These are phyloP conservation scores for Xerocomellus intermedius DNA, from an alignment of 768 basidiomycete genomes.

Conservation along the genomic window DNA sequence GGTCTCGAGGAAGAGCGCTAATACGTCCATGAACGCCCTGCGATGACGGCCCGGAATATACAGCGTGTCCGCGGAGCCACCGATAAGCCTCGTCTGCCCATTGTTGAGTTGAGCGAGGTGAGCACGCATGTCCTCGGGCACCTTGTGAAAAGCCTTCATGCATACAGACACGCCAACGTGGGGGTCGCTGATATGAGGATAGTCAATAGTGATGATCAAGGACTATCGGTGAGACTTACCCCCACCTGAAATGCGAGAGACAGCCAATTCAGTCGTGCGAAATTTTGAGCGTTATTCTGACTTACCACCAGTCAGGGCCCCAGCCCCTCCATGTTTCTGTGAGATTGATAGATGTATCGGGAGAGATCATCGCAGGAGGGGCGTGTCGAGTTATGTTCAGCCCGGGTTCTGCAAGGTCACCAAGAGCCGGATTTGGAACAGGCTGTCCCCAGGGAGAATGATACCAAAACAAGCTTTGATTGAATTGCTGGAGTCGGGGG, in stretches of 20 bases:
- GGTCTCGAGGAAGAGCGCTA: constrained; percentile 46
- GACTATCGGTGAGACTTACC: constrained; percentile 27
- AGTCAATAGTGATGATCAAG: background rate
- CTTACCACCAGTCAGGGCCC: constrained; percentile 45
- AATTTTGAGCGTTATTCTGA: background rate
- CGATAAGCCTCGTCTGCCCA: constrained; percentile 39
- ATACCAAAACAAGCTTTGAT: constrained; percentile 48
- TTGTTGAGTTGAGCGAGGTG: constrained; percentile 36
- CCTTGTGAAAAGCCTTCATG: constrained; percentile 40
- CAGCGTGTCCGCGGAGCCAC: constrained; percentile 49
- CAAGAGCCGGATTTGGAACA: constrained; percentile 40
- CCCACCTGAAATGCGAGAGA: constrained; percentile 36
- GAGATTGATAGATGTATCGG: constrained; percentile 37
- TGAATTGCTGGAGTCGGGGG: constrained; percentile 46
- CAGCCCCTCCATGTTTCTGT: constrained; percentile 42
- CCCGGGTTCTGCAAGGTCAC: constrained; percentile 7
- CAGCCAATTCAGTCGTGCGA: constrained; percentile 7
- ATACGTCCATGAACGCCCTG: constrained; percentile 38
- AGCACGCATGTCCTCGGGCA: constrained; percentile 36
- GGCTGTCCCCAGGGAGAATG: constrained; percentile 46
- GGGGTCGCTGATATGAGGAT: constrained; percentile 33
- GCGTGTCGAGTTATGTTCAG: constrained; percentile 33
- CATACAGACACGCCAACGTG: constrained; percentile 45
- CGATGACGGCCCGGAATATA: constrained; percentile 47
- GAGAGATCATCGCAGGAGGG: constrained; percentile 42